Percentiles rank a stretch among this genome's conserved stretches.
These are phyloP conservation scores for Pulveroboletus sp. DNA, from an alignment of 768 basidiomycete species.

Conservation along the genomic window DNA sequence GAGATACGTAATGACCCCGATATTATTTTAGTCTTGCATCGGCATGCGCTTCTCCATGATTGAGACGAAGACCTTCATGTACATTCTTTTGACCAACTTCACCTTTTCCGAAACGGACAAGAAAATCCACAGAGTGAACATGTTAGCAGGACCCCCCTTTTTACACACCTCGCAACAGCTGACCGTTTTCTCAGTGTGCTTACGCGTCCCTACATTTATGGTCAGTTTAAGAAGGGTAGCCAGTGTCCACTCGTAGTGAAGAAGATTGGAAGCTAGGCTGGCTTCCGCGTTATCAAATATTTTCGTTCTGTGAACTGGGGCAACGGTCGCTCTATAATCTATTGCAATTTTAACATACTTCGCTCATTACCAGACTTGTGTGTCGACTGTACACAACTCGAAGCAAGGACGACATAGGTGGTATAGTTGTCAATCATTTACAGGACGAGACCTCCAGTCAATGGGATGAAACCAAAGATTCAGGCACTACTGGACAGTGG, in stretches of 20 bases:
- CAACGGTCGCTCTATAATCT: neutral
- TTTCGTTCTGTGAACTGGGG: neutral
- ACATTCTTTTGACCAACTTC: constrained; percentile 65
- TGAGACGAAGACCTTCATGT: constrained; percentile 77
- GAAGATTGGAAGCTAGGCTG: constrained; percentile 19
- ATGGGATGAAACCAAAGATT: no score
- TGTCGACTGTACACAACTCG: neutral
- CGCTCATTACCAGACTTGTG: neutral
- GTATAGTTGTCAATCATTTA: neutral
- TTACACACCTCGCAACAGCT: neutral
- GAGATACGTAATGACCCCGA: neutral
- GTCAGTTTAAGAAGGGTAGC: constrained; percentile 53
- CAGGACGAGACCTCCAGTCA: no score
- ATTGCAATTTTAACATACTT: neutral
- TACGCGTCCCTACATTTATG: constrained; percentile 58
- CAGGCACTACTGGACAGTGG: no score
- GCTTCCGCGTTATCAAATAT: neutral
- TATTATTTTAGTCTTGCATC: constrained; percentile 68
- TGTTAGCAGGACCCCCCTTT: constrained; percentile 39
- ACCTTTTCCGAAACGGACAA: constrained; percentile 50
- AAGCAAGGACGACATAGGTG: no score
- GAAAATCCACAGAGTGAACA: constrained; percentile 55
- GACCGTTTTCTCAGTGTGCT: constrained; percentile 43
- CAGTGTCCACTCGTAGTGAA: constrained; percentile 58
- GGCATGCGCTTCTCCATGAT: constrained; percentile 80